Percentiles rank a stretch among this genome's conserved stretches.
Conservation (phyloP, 345 rosid species). For the Draba incana region DNA sequence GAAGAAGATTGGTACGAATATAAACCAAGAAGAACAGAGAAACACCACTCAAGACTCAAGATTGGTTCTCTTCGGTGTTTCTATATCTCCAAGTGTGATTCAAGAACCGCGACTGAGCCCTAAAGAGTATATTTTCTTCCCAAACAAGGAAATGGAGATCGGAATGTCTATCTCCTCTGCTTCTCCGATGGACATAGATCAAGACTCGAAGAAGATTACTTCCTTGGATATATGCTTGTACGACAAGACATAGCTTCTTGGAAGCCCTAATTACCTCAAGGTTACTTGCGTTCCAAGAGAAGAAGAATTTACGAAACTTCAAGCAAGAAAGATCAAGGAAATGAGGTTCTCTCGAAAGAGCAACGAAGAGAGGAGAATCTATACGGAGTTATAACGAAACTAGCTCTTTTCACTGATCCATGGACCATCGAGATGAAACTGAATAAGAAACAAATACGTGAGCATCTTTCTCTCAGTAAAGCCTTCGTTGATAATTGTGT, state of each 20-base stretch:
- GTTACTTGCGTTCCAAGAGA: neutral
- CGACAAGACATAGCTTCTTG: slow-evolving; percentile 1
- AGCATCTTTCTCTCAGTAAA: neutral
- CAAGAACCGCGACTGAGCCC: neutral
- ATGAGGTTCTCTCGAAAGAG: too few species aligned
- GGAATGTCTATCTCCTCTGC: neutral
- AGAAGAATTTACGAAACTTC: neutral
- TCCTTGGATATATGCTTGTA: too few species aligned
- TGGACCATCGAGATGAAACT: slow-evolving; percentile 13
- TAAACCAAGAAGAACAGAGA: neutral
- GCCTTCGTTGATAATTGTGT: neutral
- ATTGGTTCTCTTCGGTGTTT: neutral
- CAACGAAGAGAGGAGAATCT: neutral
- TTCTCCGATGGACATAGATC: neutral
- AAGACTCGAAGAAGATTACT: neutral
- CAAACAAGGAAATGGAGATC: slow-evolving; percentile 1
- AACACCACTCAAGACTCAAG: neutral
- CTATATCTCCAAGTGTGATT: neutral
- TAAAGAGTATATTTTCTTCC: slow-evolving; percentile 1
- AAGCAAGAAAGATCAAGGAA: neutral
- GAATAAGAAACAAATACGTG: neutral
- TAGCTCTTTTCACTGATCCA: neutral
- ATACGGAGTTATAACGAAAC: neutral
- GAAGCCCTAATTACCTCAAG: neutral
- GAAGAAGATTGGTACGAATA: neutral